phyloP scores from a whole-genome alignment of 2,329 filamentous ascomycete species.

The Ophiostoma sp. region DNA sequence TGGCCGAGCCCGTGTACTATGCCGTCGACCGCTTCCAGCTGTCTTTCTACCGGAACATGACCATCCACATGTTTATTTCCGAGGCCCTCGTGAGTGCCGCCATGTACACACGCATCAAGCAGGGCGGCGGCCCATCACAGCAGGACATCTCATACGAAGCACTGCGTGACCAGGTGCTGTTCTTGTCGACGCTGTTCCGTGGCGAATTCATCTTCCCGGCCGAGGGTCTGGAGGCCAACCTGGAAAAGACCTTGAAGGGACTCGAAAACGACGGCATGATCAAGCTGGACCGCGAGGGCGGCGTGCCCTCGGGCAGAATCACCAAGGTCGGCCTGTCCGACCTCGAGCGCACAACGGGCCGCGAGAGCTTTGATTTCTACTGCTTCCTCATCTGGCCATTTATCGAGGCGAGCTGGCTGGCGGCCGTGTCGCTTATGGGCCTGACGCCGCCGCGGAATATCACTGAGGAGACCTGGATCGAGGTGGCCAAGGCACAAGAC shows the following conservation, averaged over 20 bases:
- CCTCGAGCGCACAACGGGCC: slow-evolving; percentile 67
- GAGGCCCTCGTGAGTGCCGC: slow-evolving; percentile 85
- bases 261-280: slow-evolving; percentile 78
- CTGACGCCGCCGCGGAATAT: slow-evolving; percentile 64
- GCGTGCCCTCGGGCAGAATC: slow-evolving; percentile 41
- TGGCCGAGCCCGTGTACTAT: slow-evolving; percentile 89
- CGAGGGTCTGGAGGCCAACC: slow-evolving; percentile 72
- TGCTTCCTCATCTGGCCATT: slow-evolving; percentile 99
- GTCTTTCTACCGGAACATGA: slow-evolving; percentile 99
- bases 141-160: slow-evolving; percentile 73
- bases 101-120: slow-evolving; percentile 87
- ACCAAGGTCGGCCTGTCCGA: slow-evolving; percentile 67
- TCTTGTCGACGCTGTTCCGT: slow-evolving; percentile 88
- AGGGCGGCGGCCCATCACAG: slow-evolving; percentile 74
- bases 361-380: slow-evolving; percentile 98
- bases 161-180: slow-evolving; percentile 72
- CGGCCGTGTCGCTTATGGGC: slow-evolving; percentile 80
- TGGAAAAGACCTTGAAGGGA: slow-evolving; percentile 71
- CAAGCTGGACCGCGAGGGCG: slow-evolving; percentile 53
- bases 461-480: slow-evolving; percentile 70
- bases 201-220: slow-evolving; percentile 96
- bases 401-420: slow-evolving; percentile 90
- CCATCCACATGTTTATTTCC: slow-evolving; percentile 93
- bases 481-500: slow-evolving; percentile 70
- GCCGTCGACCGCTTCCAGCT: slow-evolving; percentile 95